These are phyloP conservation scores for Salvia splendens DNA, from an alignment of 257 asterid genomes.

Conservation along the genomic window DNA sequence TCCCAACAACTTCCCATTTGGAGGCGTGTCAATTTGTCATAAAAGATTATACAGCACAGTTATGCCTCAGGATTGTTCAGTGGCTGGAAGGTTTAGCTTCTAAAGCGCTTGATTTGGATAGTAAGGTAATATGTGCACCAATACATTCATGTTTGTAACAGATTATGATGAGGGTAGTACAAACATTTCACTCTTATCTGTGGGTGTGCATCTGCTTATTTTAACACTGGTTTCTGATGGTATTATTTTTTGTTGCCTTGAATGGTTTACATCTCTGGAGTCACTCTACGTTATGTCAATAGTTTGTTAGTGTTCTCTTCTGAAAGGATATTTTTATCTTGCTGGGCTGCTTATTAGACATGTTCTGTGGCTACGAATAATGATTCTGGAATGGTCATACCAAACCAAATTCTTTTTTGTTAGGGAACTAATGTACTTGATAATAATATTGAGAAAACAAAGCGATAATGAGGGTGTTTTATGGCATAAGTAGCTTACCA, in stretches of 20 bases:
- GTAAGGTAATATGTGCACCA: conserved; percentile 54
- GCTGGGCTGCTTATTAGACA: conserved; percentile 1
- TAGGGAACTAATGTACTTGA: neutral
- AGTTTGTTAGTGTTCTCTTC: conserved; percentile 4
- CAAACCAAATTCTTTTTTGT: neutral
- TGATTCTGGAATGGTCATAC: conserved; percentile 14
- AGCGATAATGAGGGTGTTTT: conserved; percentile 6
- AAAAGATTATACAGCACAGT: conserved; percentile 73
- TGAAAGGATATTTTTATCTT: neutral
- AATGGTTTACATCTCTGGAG: conserved; percentile 19
- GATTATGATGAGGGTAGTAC: neutral
- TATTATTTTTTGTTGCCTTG: neutral
- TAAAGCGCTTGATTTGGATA: conserved; percentile 87
- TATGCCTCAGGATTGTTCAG: conserved; percentile 90
- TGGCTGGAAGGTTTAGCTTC: conserved; percentile 99
- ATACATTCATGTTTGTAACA: conserved; percentile 29
- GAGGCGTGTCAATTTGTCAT: conserved; percentile 87
- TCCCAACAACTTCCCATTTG: conserved; percentile 89
- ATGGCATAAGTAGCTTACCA: neutral
- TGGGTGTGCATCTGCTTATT: neutral
- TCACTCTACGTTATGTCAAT: neutral
- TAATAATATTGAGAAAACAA: conserved; percentile 3
- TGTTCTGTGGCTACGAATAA: conserved; percentile 2
- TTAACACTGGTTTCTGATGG: neutral
- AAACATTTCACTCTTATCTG: conserved; percentile 15